Percentiles rank a stretch among this genome's conserved stretches.
Conservation (phyloP, 352 stramenopile species). For the Globisporangium irregulare region DNA sequence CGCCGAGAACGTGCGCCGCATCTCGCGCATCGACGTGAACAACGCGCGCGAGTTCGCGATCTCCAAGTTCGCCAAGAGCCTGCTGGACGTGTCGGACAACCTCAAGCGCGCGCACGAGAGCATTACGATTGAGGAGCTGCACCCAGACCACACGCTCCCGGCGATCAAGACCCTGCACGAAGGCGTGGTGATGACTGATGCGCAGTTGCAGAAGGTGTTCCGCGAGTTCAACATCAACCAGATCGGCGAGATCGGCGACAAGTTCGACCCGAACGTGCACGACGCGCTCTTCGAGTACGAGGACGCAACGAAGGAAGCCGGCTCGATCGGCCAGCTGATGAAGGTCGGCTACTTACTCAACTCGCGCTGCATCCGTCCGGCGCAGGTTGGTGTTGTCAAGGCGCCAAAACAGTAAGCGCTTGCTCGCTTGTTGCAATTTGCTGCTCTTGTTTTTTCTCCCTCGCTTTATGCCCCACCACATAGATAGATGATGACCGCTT, state of each 20-base stretch:
- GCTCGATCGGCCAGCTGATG: conserved; percentile 95
- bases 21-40: conserved; percentile 92
- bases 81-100: conserved; percentile 98
- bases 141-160: conserved; percentile 60
- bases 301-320: conserved; percentile 84
- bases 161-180: conserved; percentile 78
- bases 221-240: conserved; percentile 87
- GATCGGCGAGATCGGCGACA: conserved; percentile 93
- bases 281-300: conserved; percentile 98
- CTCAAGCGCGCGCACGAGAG: conserved; percentile 93
- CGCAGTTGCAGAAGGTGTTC: conserved; percentile 96
- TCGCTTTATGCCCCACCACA: not conserved
- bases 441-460: not conserved
- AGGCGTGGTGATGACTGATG: conserved; percentile 95
- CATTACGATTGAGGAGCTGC: conserved; percentile 70
- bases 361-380: conserved; percentile 93
- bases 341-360: conserved; percentile 97
- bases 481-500: conserved; percentile 7
- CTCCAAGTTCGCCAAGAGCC: conserved; percentile 94
- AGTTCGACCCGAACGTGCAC: conserved; percentile 98
- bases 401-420: conserved; percentile 18
- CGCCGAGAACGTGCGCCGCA: conserved; percentile 96
- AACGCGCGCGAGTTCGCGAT: conserved; percentile 94
- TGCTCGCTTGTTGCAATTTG: not conserved
- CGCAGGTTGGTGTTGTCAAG: conserved; percentile 94